phyloP scores from a whole-genome alignment of 768 basidiomycete species.

The Mycena epipterygia region DNA sequence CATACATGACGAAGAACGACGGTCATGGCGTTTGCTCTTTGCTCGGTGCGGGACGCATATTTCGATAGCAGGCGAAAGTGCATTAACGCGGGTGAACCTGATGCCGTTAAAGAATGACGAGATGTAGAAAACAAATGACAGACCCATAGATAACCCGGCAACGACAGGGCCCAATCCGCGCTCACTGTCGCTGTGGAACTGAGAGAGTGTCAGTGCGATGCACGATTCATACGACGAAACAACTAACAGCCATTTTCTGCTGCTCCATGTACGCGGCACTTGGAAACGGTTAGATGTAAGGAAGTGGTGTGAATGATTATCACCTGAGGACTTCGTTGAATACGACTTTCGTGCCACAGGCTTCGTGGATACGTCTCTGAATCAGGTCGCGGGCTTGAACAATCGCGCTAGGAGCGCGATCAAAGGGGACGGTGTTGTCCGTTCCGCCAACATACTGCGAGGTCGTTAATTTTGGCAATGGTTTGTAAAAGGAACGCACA shows the following conservation, averaged over 20 bases:
- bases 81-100: constrained; percentile 77
- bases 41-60: constrained; percentile 48
- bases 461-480: neutral
- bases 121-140: neutral
- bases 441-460: constrained; percentile 83
- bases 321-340: constrained; percentile 86
- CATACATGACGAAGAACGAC: constrained; percentile 78
- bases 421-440: constrained; percentile 77
- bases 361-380: constrained; percentile 62
- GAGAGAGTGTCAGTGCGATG: constrained; percentile 11
- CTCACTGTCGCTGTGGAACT: constrained; percentile 90
- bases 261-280: constrained; percentile 89
- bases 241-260: constrained; percentile 84
- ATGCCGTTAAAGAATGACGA: neutral
- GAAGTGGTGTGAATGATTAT: neutral
- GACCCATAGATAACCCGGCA: constrained; percentile 81
- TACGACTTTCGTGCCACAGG: constrained; percentile 47
- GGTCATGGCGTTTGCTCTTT: constrained; percentile 58
- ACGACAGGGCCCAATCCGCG: constrained; percentile 78
- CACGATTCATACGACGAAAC: neutral
- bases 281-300: constrained; percentile 5
- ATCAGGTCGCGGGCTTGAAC: constrained; percentile 71
- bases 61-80: constrained; percentile 73
- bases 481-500: constrained; percentile 50
- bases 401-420: constrained; percentile 71